phyloP scores from a whole-genome alignment of 2,329 filamentous ascomycete genomes.

The Emergomyces pasteurianus region DNA sequence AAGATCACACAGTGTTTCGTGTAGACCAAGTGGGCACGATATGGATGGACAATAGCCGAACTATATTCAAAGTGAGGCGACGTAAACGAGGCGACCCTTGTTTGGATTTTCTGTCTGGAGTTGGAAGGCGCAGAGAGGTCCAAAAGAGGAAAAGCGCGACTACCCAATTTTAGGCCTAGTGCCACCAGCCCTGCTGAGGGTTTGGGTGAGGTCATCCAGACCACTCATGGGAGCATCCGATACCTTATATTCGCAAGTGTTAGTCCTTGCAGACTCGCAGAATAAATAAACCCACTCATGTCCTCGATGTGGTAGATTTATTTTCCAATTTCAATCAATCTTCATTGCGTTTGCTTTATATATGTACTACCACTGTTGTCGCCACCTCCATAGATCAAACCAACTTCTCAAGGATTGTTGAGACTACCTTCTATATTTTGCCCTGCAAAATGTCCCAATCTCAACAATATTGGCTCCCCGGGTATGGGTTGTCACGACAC shows the following conservation, averaged over 20 bases:
- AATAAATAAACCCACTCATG: not conserved
- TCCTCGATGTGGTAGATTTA: not conserved
- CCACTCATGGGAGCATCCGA: not conserved
- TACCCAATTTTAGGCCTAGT: not conserved
- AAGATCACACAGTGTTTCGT: not conserved
- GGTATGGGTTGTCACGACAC: slow-evolving; percentile 37
- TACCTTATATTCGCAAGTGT: not conserved
- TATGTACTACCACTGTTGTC: not conserved
- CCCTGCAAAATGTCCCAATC: slow-evolving; percentile 23
- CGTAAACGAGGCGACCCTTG: not conserved
- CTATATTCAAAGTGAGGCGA: slow-evolving; percentile 1
- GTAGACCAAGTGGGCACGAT: not conserved
- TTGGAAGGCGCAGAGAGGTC: not conserved
- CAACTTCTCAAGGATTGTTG: not conserved
- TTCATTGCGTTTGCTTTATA: not conserved
- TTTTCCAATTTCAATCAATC: not conserved
- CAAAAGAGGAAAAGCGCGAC: not conserved
- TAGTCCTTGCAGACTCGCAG: not conserved
- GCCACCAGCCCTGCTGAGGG: not conserved
- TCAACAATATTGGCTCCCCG: slow-evolving; percentile 38
- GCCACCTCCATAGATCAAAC: not conserved
- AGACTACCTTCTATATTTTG: slow-evolving; percentile 1
- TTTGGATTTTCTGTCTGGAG: not conserved
- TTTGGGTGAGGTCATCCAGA: not conserved
- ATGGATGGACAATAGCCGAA: not conserved